Evolutionary conservation across 129 eudicot genomes (phyloP), one percentile per base, ranked within the genome.

Genomic region (Flaveria trinervia): DNA sequence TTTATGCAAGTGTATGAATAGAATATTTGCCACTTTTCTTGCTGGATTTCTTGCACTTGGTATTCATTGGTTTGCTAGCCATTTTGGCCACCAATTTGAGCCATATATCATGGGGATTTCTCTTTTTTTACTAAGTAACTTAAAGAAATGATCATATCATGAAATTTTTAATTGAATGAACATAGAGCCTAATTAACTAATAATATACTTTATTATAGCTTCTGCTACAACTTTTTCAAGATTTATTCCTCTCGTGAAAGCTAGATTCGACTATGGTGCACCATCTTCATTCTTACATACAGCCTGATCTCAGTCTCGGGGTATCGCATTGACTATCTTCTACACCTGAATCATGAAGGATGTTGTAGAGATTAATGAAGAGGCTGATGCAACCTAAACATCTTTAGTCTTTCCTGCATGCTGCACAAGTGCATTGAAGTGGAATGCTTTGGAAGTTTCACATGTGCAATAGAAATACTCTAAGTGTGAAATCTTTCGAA

Each of bases 1-100:
- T 28, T 59, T 86, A 39, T 89, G 57, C 60, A 89, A 89, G 75
- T 81, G 90, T 80, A 73, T 89, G 81, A 89, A 89, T 71, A 82
- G 93, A 80, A 81, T 78, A 0, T 67, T 70, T 46, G 93, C 86
- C 33, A 89, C 93, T 68, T 71, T 36, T 81, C 82, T 86, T 71
- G 93, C 88, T 56, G 93, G 93, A 52, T 82, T 84, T 46, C 84
- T 91, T 70, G 96, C 91, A 56, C 70, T 91, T 60, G 96, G 96
- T 48, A 41, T 91, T 71, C 90, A 89, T 51, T 87, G 90, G 90
- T 65, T 89, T 16, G 97, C 45, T 28, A 62, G 20, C 20, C 68
- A 62, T 26, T 28, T 9, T 28, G 44, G 68, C 44, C 45, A 62
- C 45, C 20, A 28, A 14, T 28, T 62, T 15, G 68, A 28, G 68